phyloP scores from a whole-genome alignment of 805 yeast genomes.

The Metschnikowia continentalis region DNA sequence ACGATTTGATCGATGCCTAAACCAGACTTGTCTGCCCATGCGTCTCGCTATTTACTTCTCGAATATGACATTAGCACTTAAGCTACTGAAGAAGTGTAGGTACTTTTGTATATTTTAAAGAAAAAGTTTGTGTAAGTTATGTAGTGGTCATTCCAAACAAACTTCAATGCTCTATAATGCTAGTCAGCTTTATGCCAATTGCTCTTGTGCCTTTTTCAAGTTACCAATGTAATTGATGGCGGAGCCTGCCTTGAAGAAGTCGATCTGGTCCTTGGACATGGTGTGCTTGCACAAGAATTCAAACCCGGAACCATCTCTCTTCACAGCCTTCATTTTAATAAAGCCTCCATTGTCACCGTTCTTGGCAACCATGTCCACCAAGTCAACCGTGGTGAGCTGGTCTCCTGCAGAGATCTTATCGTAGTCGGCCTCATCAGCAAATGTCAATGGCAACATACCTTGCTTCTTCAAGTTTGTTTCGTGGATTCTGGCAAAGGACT shows the following conservation, averaged over 20 bases:
- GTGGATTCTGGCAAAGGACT: conserved; percentile 96
- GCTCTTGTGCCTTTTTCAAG: conserved; percentile 25
- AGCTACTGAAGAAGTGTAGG: neutral
- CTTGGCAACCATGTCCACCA: conserved; percentile 55
- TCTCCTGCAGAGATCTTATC: conserved; percentile 79
- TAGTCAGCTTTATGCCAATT: neutral
- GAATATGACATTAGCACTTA: conserved; percentile 4
- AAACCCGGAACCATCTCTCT: conserved; percentile 63
- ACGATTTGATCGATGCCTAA: conserved; percentile 42
- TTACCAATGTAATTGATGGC: conserved; percentile 91
- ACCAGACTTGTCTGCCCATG: neutral
- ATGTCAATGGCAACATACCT: conserved; percentile 93
- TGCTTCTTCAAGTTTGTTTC: conserved; percentile 97
- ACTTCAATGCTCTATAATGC: conserved; percentile 1
- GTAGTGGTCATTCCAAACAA: neutral
- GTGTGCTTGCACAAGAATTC: conserved; percentile 83
- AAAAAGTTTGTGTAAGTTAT: neutral
- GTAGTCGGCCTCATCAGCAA: conserved; percentile 86
- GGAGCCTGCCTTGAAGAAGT: conserved; percentile 94
- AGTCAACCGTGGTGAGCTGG: conserved; percentile 27
- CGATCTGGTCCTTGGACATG: conserved; percentile 94
- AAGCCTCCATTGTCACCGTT: conserved; percentile 86
- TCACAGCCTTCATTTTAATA: conserved; percentile 67
- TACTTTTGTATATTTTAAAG: conserved; percentile 3
- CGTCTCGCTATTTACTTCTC: conserved; percentile 8